phyloP scores from a whole-genome alignment of 2,329 filamentous ascomycete genomes.

The Epichloe elymi region DNA sequence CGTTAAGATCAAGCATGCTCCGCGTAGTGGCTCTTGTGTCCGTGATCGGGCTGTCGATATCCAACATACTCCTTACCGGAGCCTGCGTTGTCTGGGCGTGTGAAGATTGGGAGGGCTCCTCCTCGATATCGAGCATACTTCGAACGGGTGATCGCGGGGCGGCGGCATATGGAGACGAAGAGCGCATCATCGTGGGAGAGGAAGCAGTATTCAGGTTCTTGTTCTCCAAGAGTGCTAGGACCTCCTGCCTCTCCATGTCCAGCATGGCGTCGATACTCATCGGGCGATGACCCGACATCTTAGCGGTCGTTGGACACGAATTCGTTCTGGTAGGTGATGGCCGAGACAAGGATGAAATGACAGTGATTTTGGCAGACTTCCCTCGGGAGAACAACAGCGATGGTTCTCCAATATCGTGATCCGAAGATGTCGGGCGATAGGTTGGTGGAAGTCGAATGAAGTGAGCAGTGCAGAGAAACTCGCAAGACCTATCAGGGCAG shows the following conservation, averaged over 20 bases:
- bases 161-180: constrained; percentile 39
- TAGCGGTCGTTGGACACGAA: constrained; percentile 4
- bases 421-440: no score
- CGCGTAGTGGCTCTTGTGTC: constrained; percentile 27
- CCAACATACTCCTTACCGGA: constrained; percentile 53
- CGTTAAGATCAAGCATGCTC: constrained; percentile 40
- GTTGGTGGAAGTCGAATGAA: background rate
- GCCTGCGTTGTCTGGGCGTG: constrained; percentile 28
- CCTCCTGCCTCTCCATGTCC: constrained; percentile 64
- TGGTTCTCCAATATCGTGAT: no score
- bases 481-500: background rate
- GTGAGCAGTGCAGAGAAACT: background rate
- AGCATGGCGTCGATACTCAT: constrained; percentile 69
- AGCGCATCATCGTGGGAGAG: constrained; percentile 26
- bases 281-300: constrained; percentile 25
- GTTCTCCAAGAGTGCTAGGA: constrained; percentile 54
- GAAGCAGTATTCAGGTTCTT: constrained; percentile 19
- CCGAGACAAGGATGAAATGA: background rate
- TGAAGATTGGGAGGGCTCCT: constrained; percentile 13
- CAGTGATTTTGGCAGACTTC: background rate
- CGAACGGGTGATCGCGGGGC: constrained; percentile 53
- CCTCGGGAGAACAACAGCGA: no score
- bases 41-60: constrained; percentile 33
- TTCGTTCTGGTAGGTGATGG: background rate
- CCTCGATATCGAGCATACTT: constrained; percentile 52